These are phyloP conservation scores for Flaveria floridana DNA, from an alignment of 140 eudicot genomes.

Conservation along the genomic window DNA sequence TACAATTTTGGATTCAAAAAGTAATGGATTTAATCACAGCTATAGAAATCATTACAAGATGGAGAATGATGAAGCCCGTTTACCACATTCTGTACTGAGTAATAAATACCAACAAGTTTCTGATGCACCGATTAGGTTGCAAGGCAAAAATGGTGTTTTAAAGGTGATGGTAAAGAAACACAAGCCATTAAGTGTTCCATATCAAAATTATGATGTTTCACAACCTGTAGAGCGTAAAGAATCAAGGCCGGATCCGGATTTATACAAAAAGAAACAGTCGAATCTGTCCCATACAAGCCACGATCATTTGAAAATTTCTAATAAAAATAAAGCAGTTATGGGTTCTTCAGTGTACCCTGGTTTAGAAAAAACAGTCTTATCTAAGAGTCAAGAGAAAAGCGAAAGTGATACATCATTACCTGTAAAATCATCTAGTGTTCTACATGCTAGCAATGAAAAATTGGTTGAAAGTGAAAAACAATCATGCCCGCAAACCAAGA, in stretches of 20 bases:
- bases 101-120: conserved; percentile 43
- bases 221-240: conserved; percentile 38
- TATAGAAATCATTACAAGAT: conserved; percentile 29
- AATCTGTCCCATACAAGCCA: conserved; percentile 24
- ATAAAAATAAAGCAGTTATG: conserved; percentile 34
- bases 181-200: conserved; percentile 35
- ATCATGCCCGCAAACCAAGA: conserved; percentile 41
- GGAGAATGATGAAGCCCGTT: conserved; percentile 50
- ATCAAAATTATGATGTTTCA: conserved; percentile 31
- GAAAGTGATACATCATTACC: conserved; percentile 47
- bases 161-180: conserved; percentile 93
- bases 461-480: conserved; percentile 43
- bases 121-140: conserved; percentile 73
- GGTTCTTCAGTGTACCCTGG: conserved; percentile 43
- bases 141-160: conserved; percentile 91
- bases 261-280: conserved; percentile 43
- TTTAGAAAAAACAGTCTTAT: conserved; percentile 35
- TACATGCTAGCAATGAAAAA: conserved; percentile 39
- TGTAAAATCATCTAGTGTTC: conserved; percentile 34
- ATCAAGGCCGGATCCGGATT: conserved; percentile 32
- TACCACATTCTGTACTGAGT: conserved; percentile 48
- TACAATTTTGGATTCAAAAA: conserved; percentile 31
- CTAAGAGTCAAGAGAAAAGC: conserved; percentile 35
- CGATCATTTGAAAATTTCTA: conserved; percentile 38
- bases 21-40: conserved; percentile 26